Evolutionary conservation across 1,284 basidiomycete species (phyloP).

Genomic region (Abortiporus biennis): DNA sequence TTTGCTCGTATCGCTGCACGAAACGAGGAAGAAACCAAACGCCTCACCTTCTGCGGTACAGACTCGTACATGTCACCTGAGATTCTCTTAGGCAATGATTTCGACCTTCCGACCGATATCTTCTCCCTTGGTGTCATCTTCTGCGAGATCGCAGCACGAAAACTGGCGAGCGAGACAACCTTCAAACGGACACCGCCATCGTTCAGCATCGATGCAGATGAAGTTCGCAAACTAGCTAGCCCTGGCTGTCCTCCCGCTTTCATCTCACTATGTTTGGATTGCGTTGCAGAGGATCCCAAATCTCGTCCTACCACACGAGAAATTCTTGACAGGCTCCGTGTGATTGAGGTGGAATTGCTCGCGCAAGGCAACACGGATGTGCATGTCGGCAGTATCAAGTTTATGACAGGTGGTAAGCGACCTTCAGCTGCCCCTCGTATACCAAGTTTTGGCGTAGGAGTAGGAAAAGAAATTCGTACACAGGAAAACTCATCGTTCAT

Average conservation of each 20-base stretch:
- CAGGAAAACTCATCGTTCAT: conserved; percentile 19
- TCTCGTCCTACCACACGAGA: conserved; percentile 72
- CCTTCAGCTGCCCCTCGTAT: conserved; percentile 62
- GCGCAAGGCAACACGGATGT: conserved; percentile 59
- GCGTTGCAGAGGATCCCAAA: conserved; percentile 63
- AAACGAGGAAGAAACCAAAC: conserved; percentile 85
- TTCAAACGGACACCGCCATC: conserved; percentile 77
- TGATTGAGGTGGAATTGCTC: conserved; percentile 79
- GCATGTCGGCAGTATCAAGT: conserved; percentile 84
- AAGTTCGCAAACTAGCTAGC: conserved; percentile 67
- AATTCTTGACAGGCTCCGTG: conserved; percentile 69
- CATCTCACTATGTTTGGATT: conserved; percentile 75
- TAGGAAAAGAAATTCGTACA: conserved; percentile 50
- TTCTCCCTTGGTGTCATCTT: conserved; percentile 95
- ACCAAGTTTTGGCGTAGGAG: conserved; percentile 79
- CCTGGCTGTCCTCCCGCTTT: conserved; percentile 78
- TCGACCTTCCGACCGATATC: conserved; percentile 90
- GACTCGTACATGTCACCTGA: conserved; percentile 95
- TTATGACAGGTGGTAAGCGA: conserved; percentile 60
- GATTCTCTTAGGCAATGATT: conserved; percentile 86
- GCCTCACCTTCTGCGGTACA: conserved; percentile 95
- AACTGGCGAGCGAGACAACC: conserved; percentile 74
- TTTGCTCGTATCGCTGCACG: conserved; percentile 91
- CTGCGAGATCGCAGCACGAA: conserved; percentile 85
- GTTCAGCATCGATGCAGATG: conserved; percentile 75